Base-by-base conservation (phyloP, 306 rosid genomes). In the Delonix regia region DNA sequence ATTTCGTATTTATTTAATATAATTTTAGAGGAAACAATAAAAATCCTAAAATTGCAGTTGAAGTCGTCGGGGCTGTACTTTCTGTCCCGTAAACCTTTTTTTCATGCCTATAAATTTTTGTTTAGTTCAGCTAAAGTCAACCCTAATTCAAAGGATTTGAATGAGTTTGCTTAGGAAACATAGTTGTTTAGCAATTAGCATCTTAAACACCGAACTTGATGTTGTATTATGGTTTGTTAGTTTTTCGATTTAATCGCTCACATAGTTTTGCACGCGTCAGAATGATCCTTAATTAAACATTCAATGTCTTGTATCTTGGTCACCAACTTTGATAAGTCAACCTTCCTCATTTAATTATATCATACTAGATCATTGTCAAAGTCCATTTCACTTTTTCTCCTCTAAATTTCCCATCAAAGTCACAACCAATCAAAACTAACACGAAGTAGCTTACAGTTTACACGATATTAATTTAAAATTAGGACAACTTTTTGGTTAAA, bases 201-300 rank as follows among this genome's bases (percentile, higher is more conserved):
- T 49, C 3, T 49, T n/a, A 49, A n/a, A 49, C 56, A 18, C 56
- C 56, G 22, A 15, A 49, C 22, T 49, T 49, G 56, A 16, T 2
- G 21, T 49, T 7, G 56, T 16, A 45, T 45, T 45, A 45, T 13
- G 51, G 51, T 45, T 0, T 45, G 5, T 45, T 13, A 12, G 5
- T 12, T 71, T 71, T 53, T 78, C 71, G 25, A 28, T 69, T 83
- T 38, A 39, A 48, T 78, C 61, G 30, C 69, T 60, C 62, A 4
- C 22, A 52, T 27, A 7, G 57, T 52, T 7, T 74, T 30, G 41
- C 14, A 33, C 52, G 77, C 24, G 48, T 61, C 57, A 41, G 55
- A 79, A 33, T 9, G 70, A 9, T 60, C 2, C 28, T 60, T 14
- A 4, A 61, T 61, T 61, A 14, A 9, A 42, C 47, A 34, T 44